Conservation (phyloP, 2,329 filamentous ascomycete genomes). For the Malbranchea cinnamomea region DNA sequence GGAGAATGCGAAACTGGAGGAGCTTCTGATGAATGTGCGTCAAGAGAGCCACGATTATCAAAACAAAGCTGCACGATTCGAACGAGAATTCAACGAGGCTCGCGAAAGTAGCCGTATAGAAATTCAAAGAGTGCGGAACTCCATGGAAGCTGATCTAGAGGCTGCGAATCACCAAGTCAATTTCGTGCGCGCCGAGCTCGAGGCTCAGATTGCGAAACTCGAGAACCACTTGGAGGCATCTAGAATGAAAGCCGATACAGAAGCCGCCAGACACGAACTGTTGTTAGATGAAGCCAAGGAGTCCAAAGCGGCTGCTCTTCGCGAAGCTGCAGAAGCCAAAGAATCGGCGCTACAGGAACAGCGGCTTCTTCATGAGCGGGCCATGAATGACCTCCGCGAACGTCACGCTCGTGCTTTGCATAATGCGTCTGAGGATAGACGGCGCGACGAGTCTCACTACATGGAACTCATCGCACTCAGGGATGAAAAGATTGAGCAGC, state of each 20-base stretch:
- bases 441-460: conserved; percentile 64
- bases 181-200: conserved; percentile 63
- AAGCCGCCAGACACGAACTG: conserved; percentile 68
- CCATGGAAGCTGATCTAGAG: conserved; percentile 70
- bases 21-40: conserved; percentile 34
- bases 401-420: conserved; percentile 60
- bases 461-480: conserved; percentile 69
- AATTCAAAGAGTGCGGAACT: conserved; percentile 62
- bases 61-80: conserved; percentile 50
- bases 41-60: conserved; percentile 54
- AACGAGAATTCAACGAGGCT: conserved; percentile 73
- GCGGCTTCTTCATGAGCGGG: conserved; percentile 53
- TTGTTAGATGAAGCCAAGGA: conserved; percentile 67
- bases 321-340: conserved; percentile 38
- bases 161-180: conserved; percentile 62
- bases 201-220: conserved; percentile 58
- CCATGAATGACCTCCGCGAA: conserved; percentile 58
- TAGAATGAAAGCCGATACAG: conserved; percentile 64
- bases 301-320: conserved; percentile 46
- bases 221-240: conserved; percentile 63
- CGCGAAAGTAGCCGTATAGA: conserved; percentile 66
- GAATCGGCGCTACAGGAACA: conserved; percentile 42
- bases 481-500: conserved; percentile 68
- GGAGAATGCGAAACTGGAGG: conserved; percentile 49
- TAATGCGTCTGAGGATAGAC: conserved; percentile 65